Conservation (phyloP, 257 asterid genomes). For the Solanum lignicaule region DNA sequence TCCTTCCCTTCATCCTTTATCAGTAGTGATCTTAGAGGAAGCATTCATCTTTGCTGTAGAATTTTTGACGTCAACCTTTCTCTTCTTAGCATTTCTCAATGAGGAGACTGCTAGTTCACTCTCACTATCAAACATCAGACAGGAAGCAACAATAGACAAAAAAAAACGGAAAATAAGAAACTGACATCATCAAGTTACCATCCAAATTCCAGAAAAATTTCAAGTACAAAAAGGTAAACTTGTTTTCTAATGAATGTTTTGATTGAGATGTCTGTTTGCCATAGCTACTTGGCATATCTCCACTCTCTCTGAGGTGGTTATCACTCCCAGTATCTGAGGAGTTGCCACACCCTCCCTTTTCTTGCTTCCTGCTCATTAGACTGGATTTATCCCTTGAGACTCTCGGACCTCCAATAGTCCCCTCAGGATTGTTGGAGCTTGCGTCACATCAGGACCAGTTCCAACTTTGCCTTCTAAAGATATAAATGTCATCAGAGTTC, state of each 20-base stretch:
- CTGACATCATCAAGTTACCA: neutral
- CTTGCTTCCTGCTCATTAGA: conserved; percentile 27
- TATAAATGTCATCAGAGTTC: neutral
- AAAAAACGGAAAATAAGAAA: neutral
- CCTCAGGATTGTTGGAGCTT: neutral
- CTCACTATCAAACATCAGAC: conserved; percentile 33
- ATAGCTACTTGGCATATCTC: conserved; percentile 16
- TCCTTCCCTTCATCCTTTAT: conserved; percentile 69
- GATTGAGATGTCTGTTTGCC: conserved; percentile 13
- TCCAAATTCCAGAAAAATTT: neutral
- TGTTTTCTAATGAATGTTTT: conserved; percentile 41
- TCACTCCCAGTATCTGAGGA: neutral
- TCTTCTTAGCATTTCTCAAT: conserved; percentile 38
- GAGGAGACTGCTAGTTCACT: conserved; percentile 29
- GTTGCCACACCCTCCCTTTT: conserved; percentile 4
- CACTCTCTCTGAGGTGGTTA: conserved; percentile 19
- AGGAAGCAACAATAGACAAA: conserved; percentile 1
- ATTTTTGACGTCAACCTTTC: conserved; percentile 29
- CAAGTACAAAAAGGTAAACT: conserved; percentile 24
- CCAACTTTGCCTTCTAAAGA: neutral
- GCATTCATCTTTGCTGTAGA: conserved; percentile 28
- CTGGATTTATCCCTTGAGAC: conserved; percentile 1
- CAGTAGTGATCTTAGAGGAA: conserved; percentile 56
- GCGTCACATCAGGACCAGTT: neutral
- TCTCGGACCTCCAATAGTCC: neutral